phyloP scores from a whole-genome alignment of 331 rosid genomes.

The Arachis monticola region DNA sequence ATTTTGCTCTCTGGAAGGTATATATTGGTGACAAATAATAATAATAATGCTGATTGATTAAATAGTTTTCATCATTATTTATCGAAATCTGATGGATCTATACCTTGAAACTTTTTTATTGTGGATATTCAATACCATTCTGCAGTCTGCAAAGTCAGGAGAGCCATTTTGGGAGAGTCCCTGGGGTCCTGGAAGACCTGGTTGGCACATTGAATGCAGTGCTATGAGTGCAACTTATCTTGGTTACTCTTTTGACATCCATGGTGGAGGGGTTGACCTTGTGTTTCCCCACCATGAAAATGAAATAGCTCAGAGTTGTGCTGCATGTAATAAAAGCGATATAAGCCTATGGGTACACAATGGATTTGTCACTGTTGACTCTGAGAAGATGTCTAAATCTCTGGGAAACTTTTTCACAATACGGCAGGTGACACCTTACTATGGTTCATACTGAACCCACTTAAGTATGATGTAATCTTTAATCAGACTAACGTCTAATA shows the following conservation, averaged over 20 bases:
- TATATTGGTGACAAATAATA: conserved; percentile 20
- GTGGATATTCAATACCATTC: conserved; percentile 32
- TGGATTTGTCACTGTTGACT: conserved; percentile 91
- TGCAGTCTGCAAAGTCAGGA: conserved; percentile 92
- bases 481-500: conserved; percentile 3
- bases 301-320: conserved; percentile 99
- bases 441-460: conserved; percentile 28
- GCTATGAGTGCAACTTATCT: conserved; percentile 96
- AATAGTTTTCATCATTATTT: conserved; percentile 4
- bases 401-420: conserved; percentile 96
- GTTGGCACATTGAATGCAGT: conserved; percentile 99
- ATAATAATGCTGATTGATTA: conserved; percentile 24
- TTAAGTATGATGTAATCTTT: conserved; percentile 18
- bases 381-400: conserved; percentile 95
- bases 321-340: conserved; percentile 80
- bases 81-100: conserved; percentile 15
- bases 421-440: conserved; percentile 69
- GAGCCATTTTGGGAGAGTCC: conserved; percentile 99
- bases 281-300: conserved; percentile 99
- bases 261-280: conserved; percentile 99
- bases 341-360: conserved; percentile 92
- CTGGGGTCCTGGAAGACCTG: conserved; percentile 99
- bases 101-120: conserved; percentile 31
- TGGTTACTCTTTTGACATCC: conserved; percentile 90
- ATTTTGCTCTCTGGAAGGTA: conserved; percentile 99